Base-by-base conservation (phyloP, 2,329 filamentous ascomycete species). In the Cladosporium colombiae region DNA sequence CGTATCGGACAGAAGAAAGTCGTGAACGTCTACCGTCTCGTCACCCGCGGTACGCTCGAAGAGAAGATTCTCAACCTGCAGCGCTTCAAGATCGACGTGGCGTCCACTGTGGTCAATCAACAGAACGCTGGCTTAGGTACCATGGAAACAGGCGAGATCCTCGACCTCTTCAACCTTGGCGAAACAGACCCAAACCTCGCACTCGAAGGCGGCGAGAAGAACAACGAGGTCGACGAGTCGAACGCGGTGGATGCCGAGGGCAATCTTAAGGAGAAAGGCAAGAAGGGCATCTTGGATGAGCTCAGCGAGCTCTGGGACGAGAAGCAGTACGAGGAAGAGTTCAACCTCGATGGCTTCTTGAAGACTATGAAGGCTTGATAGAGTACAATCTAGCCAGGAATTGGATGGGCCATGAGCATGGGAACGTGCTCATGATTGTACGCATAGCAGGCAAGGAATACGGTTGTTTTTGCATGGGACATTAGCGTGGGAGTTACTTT, bases 1-100 rank as follows among this genome's bases (percentile, higher is more conserved):
- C 89, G 95, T 72, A 98, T 99, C 73, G 95, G 95, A 1, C 95
- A 99, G 82, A 99, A 99, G 88, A 99, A 98, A 86, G 95, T 98
- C 44, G 95, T 99, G 72, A 99, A 99, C 75, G 95, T 99, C 18
- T 99, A 99, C 79, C 92, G 95, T 27, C 85, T 99, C 70, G 95
- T 99, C 74, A 99, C 95, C 6, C 87, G 95, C 71, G 95, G 95
- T 68, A 99, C 96, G 1, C 81, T 99, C 58, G 95, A 99, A 79
- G 95, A 99, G 83, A 99, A 99, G 86, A 99, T 99, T 75, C 82
- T 99, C 74, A 90, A 85, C 75, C 88, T 99, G 65, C 95, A 99
- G 87, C 90, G 95, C 61, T 99, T 99, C 89, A 99, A 99, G 84
- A 97, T 99, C 74, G 95, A 99, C 78, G 93, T 99, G 23, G 96